These are phyloP conservation scores for Colletotrichum aenigma DNA, from an alignment of 2,329 filamentous ascomycete genomes.

Conservation along the genomic window DNA sequence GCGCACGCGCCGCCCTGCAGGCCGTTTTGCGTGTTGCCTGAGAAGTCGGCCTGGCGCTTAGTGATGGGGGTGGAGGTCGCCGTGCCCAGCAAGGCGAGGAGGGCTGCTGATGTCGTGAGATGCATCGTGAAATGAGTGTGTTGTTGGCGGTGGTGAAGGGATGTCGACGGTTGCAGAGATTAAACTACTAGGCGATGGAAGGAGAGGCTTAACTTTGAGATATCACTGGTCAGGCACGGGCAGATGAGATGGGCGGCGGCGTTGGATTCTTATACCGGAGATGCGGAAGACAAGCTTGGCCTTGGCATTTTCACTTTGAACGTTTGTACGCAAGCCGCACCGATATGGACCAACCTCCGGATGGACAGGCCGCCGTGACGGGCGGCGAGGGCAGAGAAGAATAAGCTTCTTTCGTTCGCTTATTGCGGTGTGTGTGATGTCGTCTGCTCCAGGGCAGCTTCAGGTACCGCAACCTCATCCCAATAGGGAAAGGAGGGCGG, in stretches of 20 bases:
- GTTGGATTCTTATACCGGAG: conserved; percentile 5
- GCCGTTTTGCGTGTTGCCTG: conserved; percentile 14
- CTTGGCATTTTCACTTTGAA: neutral
- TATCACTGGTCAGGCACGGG: neutral
- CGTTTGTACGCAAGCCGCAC: neutral
- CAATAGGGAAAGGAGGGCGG: conserved; percentile 5
- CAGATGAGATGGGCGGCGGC: neutral
- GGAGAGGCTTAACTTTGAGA: neutral
- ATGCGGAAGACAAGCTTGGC: neutral
- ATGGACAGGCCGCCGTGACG: neutral
- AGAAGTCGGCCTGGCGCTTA: conserved; percentile 18
- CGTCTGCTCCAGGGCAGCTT: conserved; percentile 2
- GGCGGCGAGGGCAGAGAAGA: neutral
- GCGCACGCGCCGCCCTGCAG: conserved; percentile 35
- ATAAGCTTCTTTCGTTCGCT: conserved; percentile 1
- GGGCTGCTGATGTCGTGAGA: neutral
- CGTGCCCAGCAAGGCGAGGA: conserved; percentile 15
- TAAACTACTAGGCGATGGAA: neutral
- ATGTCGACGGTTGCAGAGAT: neutral
- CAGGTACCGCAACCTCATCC: conserved; percentile 18
- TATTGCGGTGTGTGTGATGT: neutral
- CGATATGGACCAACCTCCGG: neutral
- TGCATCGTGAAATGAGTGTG: neutral
- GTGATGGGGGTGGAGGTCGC: neutral
- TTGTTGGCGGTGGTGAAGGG: neutral